Percentiles rank a stretch among this genome's conserved stretches.
Evolutionary conservation across 352 stramenopile genomes (phyloP).

Genomic region (Phytophthora pinifolia): DNA sequence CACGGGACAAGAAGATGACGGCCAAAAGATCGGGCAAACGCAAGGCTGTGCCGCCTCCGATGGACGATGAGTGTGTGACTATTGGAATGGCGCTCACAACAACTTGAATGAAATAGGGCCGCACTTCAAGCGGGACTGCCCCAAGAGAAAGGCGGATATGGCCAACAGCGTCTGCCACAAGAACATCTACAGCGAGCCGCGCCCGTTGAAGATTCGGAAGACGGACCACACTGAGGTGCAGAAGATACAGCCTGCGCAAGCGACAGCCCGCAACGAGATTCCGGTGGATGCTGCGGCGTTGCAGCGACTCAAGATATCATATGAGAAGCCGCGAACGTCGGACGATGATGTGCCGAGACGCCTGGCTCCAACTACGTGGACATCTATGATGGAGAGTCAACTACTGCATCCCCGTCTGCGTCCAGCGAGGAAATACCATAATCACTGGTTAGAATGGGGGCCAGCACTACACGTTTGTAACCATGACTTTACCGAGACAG

Average conservation of each 20-base stretch:
- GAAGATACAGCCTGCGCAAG: not conserved
- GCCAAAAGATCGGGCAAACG: conserved; percentile 2
- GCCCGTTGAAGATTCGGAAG: conserved; percentile 2
- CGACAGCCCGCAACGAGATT: not conserved
- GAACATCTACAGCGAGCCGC: conserved; percentile 8
- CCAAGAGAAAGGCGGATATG: conserved; percentile 4
- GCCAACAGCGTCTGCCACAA: not conserved
- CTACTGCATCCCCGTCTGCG: too few relatives aligned
- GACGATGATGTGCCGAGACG: too few relatives aligned
- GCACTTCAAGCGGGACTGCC: not conserved
- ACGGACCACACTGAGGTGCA: not conserved
- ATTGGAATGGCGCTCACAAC: too few relatives aligned
- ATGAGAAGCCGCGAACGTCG: too few relatives aligned
- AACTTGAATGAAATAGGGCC: too few relatives aligned
- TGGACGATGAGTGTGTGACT: not conserved
- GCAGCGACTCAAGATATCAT: not conserved
- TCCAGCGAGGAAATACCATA: too few relatives aligned
- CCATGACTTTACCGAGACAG: too few relatives aligned
- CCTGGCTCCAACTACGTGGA: too few relatives aligned
- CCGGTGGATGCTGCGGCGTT: conserved; percentile 1
- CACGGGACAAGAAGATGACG: not conserved
- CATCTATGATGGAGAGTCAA: too few relatives aligned
- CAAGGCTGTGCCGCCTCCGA: not conserved
- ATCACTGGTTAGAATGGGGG: too few relatives aligned
- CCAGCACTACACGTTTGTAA: too few relatives aligned